These are phyloP conservation scores for Botrytis hyacinthi DNA, from an alignment of 2,329 filamentous ascomycete species.

Conservation along the genomic window DNA sequence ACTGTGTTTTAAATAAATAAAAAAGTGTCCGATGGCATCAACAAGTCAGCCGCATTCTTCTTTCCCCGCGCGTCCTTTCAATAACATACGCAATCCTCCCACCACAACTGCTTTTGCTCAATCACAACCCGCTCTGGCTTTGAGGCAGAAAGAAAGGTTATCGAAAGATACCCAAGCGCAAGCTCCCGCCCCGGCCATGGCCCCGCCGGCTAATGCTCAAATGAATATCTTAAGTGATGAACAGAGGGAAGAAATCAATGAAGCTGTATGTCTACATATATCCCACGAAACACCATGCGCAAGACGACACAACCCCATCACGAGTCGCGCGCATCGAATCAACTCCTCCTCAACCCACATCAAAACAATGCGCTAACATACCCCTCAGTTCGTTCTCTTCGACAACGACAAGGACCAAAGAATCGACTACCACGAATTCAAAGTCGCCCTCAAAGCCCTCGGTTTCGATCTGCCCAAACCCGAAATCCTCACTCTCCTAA, in stretches of 20 bases:
- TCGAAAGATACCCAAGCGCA: conserved; percentile 26
- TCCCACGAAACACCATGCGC: not conserved
- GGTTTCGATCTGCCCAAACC: conserved; percentile 88
- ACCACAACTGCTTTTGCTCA: conserved; percentile 36
- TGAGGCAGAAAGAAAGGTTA: conserved; percentile 38
- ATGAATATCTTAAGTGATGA: conserved; percentile 68
- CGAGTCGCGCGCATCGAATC: not conserved
- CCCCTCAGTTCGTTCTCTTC: conserved; percentile 79
- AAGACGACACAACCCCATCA: not conserved
- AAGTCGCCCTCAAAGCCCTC: conserved; percentile 91
- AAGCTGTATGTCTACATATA: conserved; percentile 66
- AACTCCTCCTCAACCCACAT: conserved; percentile 6
- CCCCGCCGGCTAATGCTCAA: conserved; percentile 26
- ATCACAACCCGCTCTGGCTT: conserved; percentile 32
- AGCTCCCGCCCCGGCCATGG: conserved; percentile 16
- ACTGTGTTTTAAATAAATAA: not conserved
- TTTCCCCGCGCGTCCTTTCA: conserved; percentile 46
- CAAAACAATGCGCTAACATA: conserved; percentile 7
- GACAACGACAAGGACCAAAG: conserved; percentile 92
- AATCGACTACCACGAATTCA: conserved; percentile 97
- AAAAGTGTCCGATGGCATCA: conserved; percentile 41
- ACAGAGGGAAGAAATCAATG: conserved; percentile 88
- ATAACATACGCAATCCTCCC: conserved; percentile 39
- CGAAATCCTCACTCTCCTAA: conserved; percentile 78
- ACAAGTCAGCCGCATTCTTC: conserved; percentile 49